Evolutionary conservation across 1,284 basidiomycete genomes (phyloP).

Genomic region (Apiotrichum porosum): DNA sequence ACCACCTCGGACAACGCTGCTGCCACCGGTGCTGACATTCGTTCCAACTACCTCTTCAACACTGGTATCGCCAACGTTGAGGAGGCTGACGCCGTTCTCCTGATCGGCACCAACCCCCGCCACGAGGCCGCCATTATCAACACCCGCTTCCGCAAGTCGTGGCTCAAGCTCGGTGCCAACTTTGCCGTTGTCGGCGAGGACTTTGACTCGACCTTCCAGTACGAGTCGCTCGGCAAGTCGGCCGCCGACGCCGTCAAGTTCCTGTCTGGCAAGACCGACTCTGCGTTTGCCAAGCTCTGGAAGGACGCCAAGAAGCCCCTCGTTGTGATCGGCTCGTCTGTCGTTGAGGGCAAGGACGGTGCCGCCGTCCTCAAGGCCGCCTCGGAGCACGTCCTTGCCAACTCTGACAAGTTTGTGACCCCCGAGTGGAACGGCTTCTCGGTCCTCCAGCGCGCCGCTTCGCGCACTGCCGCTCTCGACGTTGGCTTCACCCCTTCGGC

Average conservation of each 20-base stretch:
- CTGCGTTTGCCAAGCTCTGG: constrained; percentile 77
- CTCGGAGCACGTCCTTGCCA: constrained; percentile 71
- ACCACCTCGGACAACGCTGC: constrained; percentile 75
- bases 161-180: constrained; percentile 78
- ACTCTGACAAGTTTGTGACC: constrained; percentile 71
- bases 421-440: constrained; percentile 95
- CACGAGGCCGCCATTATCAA: constrained; percentile 98
- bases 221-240: constrained; percentile 81
- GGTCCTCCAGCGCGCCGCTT: constrained; percentile 82
- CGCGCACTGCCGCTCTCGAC: constrained; percentile 92
- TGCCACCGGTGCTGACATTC: constrained; percentile 78
- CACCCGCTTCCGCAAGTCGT: constrained; percentile 92
- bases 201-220: constrained; percentile 87
- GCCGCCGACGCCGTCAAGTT: constrained; percentile 75
- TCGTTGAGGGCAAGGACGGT: constrained; percentile 83
- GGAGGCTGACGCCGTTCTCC: constrained; percentile 84
- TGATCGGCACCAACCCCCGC: constrained; percentile 94
- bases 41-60: constrained; percentile 97
- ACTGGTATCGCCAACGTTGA: constrained; percentile 88
- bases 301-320: constrained; percentile 86
- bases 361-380: constrained; percentile 72
- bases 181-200: constrained; percentile 87
- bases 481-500: constrained; percentile 84
- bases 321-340: constrained; percentile 85
- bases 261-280: constrained; percentile 56